Conservation (phyloP, 257 asterid genomes). For the Primulina huaijiensis region DNA sequence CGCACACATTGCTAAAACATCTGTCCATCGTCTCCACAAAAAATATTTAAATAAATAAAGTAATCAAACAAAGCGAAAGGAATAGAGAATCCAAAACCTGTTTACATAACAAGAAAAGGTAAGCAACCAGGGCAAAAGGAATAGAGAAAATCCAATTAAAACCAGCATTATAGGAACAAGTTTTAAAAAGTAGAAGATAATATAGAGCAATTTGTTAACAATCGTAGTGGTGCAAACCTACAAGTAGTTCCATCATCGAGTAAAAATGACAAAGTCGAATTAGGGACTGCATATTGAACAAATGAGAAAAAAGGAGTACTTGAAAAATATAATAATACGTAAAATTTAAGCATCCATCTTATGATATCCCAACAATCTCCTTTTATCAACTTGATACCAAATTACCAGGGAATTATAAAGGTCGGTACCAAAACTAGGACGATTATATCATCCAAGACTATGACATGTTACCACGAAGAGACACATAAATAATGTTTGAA, state of each 20-base stretch:
- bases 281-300: neutral
- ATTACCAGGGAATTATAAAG: neutral
- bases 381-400: neutral
- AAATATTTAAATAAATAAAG: slow-evolving; percentile 46
- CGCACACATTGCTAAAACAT: slow-evolving; percentile 89
- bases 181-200: neutral
- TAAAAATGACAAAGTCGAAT: slow-evolving; percentile 1
- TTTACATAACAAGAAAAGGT: slow-evolving; percentile 20
- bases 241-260: neutral
- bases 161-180: slow-evolving; percentile 7
- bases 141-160: neutral
- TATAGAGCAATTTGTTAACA: neutral
- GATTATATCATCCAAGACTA: neutral
- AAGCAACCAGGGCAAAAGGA: neutral
- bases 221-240: neutral
- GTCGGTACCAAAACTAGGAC: neutral
- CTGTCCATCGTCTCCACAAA: slow-evolving; percentile 93
- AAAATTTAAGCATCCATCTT: slow-evolving; percentile 12
- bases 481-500: too few relatives aligned
- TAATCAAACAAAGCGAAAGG: slow-evolving; percentile 5
- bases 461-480: neutral
- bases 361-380: neutral
- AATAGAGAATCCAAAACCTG: slow-evolving; percentile 52
- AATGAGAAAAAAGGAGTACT: neutral
- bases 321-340: slow-evolving; percentile 8